Evolutionary conservation across 768 basidiomycete species (phyloP).

Genomic region (Mycena latifolia): DNA sequence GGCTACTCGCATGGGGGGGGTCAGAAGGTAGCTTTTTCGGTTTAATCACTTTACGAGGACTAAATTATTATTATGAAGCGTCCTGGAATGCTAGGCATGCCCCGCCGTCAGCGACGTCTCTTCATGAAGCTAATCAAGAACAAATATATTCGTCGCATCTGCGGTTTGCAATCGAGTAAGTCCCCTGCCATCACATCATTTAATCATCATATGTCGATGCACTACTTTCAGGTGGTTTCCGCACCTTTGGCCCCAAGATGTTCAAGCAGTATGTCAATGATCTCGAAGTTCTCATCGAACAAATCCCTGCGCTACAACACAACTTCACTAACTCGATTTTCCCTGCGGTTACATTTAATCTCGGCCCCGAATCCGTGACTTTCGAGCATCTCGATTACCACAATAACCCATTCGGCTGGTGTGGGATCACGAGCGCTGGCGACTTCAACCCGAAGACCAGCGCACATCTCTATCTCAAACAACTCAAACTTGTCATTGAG

Average conservation of each 20-base stretch:
- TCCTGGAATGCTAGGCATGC: neutral
- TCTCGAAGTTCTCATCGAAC: constrained; percentile 22
- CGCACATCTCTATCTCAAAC: constrained; percentile 45
- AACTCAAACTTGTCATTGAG: constrained; percentile 39
- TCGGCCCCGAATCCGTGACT: constrained; percentile 34
- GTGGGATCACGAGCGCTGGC: constrained; percentile 43
- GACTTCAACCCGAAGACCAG: constrained; percentile 38
- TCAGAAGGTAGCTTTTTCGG: constrained; percentile 20
- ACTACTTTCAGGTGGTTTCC: constrained; percentile 30
- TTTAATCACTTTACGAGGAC: neutral
- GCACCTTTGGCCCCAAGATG: constrained; percentile 40
- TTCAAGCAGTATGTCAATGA: constrained; percentile 30
- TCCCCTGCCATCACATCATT: neutral
- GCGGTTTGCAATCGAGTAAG: constrained; percentile 36
- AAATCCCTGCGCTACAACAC: constrained; percentile 21
- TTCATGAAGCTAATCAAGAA: neutral
- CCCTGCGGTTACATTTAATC: constrained; percentile 44
- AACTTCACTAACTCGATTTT: constrained; percentile 47
- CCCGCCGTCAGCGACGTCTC: neutral
- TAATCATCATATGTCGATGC: too few relatives aligned
- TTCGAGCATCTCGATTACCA: constrained; percentile 39
- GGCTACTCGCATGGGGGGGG: constrained; percentile 47
- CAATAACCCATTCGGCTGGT: constrained; percentile 43
- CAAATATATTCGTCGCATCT: neutral
- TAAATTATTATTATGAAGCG: neutral